Percentiles rank a stretch among this genome's conserved stretches.
Conservation (phyloP, 352 stramenopile species). For the Pythium chondricola region DNA sequence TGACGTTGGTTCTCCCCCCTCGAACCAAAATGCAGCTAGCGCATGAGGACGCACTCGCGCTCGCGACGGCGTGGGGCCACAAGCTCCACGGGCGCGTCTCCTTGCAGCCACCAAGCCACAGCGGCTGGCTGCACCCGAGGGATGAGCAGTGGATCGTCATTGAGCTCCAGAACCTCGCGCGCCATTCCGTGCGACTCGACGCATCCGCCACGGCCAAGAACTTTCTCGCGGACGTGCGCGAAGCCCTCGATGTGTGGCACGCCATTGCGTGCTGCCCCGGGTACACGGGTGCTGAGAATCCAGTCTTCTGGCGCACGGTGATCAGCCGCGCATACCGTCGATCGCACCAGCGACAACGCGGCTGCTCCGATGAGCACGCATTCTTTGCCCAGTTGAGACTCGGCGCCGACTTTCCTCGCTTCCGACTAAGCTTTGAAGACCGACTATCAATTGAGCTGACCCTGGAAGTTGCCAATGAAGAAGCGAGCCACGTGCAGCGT, state of each 20-base stretch:
- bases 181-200: neutral
- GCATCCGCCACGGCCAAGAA: neutral
- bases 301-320: neutral
- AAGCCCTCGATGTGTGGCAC: constrained; percentile 1
- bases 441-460: neutral
- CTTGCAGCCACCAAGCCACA: neutral
- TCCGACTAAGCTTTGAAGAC: constrained; percentile 3
- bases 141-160: constrained; percentile 3
- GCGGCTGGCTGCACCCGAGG: neutral
- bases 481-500: neutral
- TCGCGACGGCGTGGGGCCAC: constrained; percentile 3
- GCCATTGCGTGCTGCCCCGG: constrained; percentile 1
- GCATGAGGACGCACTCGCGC: neutral
- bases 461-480: neutral
- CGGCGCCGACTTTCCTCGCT: neutral
- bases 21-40: neutral
- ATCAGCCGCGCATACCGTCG: neutral
- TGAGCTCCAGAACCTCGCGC: constrained; percentile 1
- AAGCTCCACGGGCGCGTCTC: constrained; percentile 2
- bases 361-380: constrained; percentile 1
- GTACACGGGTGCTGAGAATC: constrained; percentile 1
- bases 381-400: neutral
- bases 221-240: neutral
- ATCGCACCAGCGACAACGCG: neutral
- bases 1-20: too few species aligned